phyloP scores from a whole-genome alignment of 164 flowering plant species.

The Hamamelis virginiana region DNA sequence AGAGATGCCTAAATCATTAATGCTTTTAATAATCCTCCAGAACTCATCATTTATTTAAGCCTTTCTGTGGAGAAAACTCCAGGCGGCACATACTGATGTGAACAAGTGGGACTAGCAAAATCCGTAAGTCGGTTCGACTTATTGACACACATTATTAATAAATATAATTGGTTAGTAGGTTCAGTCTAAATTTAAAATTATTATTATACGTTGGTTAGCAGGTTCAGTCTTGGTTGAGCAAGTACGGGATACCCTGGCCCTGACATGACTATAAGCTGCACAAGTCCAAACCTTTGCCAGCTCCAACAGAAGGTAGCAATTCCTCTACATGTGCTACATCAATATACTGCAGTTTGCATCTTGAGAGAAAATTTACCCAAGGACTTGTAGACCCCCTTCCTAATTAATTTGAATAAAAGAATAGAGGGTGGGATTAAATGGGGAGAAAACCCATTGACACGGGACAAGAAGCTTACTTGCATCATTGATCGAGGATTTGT shows the following conservation, averaged over 20 bases:
- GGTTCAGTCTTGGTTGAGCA: no score
- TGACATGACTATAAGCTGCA: not conserved
- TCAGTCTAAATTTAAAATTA: no score
- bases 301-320: not conserved
- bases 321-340: not conserved
- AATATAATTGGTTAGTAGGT: no score
- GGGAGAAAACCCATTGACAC: not conserved
- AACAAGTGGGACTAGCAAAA: not conserved
- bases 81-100: not conserved
- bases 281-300: not conserved
- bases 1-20: not conserved
- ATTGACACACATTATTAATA: no score
- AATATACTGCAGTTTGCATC: no score
- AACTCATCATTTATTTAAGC: no score
- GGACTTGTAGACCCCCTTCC: no score
- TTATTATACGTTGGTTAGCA: no score
- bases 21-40: not conserved
- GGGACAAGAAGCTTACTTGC: constrained; percentile 66
- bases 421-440: not conserved
- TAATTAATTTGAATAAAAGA: no score
- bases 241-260: not conserved
- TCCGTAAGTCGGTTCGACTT: no score
- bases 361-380: no score
- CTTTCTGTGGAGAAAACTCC: not conserved
- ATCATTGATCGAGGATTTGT: constrained; percentile 90